Base-by-base conservation (phyloP, 2,329 filamentous ascomycete species). In the Microsporum canis region DNA sequence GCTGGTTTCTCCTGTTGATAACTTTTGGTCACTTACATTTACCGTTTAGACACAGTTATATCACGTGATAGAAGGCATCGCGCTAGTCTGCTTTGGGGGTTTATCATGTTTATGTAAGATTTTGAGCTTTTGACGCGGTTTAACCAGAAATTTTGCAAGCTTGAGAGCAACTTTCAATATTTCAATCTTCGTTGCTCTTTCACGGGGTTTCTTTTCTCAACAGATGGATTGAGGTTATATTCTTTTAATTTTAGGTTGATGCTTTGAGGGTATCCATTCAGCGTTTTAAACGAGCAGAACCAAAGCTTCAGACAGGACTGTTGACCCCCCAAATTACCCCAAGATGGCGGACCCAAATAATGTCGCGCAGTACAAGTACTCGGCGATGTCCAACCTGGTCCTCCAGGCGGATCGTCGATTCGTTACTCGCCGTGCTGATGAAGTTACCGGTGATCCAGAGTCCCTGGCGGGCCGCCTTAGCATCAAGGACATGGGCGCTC, bases 361-460 rank as follows among this genome's bases (percentile, higher is more conserved):
- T 87, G 88, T 95, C 71, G 91, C 90, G 76, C 91, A 96, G 78
- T 96, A 95, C 84, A 96, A 96, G 78, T 96, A 96, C 84, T 91
- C 91, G 85, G 91, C 89, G 76, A 97, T 99, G 94, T 99, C 94
- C 79, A 99, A 99, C 85, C 88, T 99, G 90, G 94, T 99, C 73
- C 89, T 99, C 84, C 94, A 99, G 88, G 91, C 91, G 79, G 94
- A 99, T 80, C 88, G 91, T 78, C 88, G 94, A 70, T 97, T 99
- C 74, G 88, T 95, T 69, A 90, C 90, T 66, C 86, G 94, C 74
- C 86, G 91, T 70, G 91, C 87, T 68, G 92, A 99, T 77, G 95
- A 99, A 79, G 87, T 90, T 65, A 97, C 92, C 58, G 94, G 94
- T 69, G 94, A 99, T 74, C 95, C 94, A 58, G 94, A 99, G 78